These are phyloP conservation scores for Thermothelomyces thermophilus DNA, from an alignment of 2,329 filamentous ascomycete species.

Conservation along the genomic window DNA sequence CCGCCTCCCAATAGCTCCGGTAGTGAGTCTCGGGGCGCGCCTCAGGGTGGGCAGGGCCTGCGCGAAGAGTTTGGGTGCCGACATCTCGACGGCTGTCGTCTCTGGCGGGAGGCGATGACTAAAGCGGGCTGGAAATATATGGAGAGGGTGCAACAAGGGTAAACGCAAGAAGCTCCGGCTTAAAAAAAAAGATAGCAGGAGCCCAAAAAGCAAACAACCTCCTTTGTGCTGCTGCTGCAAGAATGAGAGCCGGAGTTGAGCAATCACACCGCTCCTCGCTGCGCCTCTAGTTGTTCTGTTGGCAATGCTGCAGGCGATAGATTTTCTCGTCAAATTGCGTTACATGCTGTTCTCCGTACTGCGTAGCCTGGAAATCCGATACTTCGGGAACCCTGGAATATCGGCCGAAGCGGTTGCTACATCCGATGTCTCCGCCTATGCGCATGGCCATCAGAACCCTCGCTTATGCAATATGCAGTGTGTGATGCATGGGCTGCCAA, in stretches of 20 bases:
- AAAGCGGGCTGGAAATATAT: neutral
- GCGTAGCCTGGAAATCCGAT: neutral
- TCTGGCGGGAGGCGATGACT: neutral
- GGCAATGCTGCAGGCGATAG: no score
- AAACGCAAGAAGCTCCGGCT: neutral
- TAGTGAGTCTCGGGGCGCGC: slow-evolving; percentile 8
- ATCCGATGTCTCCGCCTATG: slow-evolving; percentile 16
- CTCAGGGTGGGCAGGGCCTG: slow-evolving; percentile 19
- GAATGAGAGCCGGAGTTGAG: no score
- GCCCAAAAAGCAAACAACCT: no score
- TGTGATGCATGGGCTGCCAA: neutral
- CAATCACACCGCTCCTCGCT: no score
- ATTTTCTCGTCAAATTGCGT: no score
- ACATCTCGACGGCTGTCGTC: slow-evolving; percentile 17
- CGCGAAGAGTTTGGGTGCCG: slow-evolving; percentile 16
- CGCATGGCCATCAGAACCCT: no score
- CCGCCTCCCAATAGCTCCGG: slow-evolving; percentile 16
- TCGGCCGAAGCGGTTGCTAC: neutral
- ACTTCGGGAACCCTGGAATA: neutral
- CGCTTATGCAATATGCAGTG: slow-evolving; percentile 17
- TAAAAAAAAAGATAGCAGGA: neutral
- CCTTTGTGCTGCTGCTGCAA: no score
- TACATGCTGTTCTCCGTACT: no score
- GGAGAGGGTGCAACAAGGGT: neutral
- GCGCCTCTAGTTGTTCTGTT: no score